phyloP scores from a whole-genome alignment of 345 rosid genomes.

The Boechera divaricarpa region DNA sequence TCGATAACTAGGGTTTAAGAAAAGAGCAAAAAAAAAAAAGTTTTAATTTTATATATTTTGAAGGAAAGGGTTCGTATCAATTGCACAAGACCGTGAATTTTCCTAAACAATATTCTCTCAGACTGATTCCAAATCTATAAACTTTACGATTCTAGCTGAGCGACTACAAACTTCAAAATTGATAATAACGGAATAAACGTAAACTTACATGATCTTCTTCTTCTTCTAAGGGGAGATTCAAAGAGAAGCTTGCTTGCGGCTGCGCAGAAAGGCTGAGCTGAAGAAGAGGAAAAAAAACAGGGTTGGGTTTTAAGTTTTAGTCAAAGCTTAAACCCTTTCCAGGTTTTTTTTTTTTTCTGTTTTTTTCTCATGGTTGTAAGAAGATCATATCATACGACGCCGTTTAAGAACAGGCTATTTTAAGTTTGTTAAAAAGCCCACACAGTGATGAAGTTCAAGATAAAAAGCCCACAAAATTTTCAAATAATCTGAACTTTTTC shows the following conservation, averaged over 20 bases:
- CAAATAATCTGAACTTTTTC: no score
- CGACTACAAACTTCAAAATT: not conserved
- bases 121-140: no score
- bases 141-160: no score
- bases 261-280: no score
- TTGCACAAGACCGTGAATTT: not conserved
- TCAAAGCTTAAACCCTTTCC: conserved; percentile 8
- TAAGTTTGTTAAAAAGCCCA: no score
- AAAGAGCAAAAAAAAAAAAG: not conserved
- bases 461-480: no score
- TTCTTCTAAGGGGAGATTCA: not conserved
- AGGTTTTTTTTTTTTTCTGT: not conserved
- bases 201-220: not conserved
- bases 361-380: no score
- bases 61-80: not conserved
- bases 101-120: not conserved
- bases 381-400: no score
- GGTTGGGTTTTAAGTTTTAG: not conserved
- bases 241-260: not conserved
- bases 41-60: not conserved
- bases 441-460: no score
- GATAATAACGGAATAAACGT: not conserved
- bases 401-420: no score
- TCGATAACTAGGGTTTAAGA: not conserved
- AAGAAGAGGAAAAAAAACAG: conserved; percentile 5